These are phyloP conservation scores for Haberlea rhodopensis DNA, from an alignment of 257 asterid species.

Conservation along the genomic window DNA sequence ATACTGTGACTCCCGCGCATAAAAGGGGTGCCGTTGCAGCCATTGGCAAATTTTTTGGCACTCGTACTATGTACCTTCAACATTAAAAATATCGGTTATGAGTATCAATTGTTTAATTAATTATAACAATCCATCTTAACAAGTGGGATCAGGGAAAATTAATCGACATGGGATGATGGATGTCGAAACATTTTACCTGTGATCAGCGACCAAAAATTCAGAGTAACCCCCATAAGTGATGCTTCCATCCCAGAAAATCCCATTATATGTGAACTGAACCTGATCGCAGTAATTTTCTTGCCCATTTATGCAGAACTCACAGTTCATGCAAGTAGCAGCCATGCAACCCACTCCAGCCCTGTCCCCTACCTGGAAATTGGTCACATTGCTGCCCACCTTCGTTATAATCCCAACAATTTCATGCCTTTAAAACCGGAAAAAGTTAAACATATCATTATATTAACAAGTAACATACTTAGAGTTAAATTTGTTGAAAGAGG, in stretches of 20 bases:
- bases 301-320: slow-evolving; percentile 57
- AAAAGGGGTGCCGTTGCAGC: slow-evolving; percentile 82
- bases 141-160: too few species aligned
- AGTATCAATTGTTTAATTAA: too few species aligned
- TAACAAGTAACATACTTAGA: too few species aligned
- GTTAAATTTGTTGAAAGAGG: too few species aligned
- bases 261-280: slow-evolving; percentile 67
- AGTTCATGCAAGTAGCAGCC: slow-evolving; percentile 74
- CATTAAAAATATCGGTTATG: not conserved
- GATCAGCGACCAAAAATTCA: slow-evolving; percentile 57
- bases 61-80: slow-evolving; percentile 62
- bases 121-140: not conserved
- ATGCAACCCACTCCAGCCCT: slow-evolving; percentile 83
- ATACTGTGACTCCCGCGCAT: slow-evolving; percentile 77
- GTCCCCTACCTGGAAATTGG: slow-evolving; percentile 59
- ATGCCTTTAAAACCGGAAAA: slow-evolving; percentile 41
- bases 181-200: slow-evolving; percentile 31
- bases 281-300: slow-evolving; percentile 82
- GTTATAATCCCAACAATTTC: slow-evolving; percentile 76
- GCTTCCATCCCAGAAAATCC: slow-evolving; percentile 86
- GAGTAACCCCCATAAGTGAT: slow-evolving; percentile 95
- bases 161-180: too few species aligned
- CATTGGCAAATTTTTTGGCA: slow-evolving; percentile 70
- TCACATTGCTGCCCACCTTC: slow-evolving; percentile 70
- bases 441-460: not conserved